Conservation (phyloP, 2,329 filamentous ascomycete genomes). For the Dothidotthia symphoricarpi region DNA sequence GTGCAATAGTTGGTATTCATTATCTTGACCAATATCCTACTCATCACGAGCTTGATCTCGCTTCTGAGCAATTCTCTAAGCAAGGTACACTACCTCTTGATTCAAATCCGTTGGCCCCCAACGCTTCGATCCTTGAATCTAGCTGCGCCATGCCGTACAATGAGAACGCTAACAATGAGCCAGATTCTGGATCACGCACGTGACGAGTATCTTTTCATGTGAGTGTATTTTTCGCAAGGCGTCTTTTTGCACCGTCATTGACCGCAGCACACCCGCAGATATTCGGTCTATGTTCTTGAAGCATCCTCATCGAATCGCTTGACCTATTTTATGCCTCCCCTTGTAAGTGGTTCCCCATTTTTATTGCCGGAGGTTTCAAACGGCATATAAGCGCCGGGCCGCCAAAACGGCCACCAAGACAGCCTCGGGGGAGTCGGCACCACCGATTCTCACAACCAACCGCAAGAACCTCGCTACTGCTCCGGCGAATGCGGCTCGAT, state of each 20-base stretch:
- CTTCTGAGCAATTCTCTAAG: slow-evolving; percentile 73
- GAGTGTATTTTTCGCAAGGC: slow-evolving; percentile 37
- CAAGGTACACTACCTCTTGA: slow-evolving; percentile 46
- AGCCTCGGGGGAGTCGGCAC: slow-evolving; percentile 24
- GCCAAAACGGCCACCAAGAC: slow-evolving; percentile 26
- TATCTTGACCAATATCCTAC: slow-evolving; percentile 71
- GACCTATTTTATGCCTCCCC: slow-evolving; percentile 50
- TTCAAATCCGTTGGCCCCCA: slow-evolving; percentile 19
- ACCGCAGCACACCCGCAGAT: slow-evolving; percentile 50
- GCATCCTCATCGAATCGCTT: slow-evolving; percentile 50
- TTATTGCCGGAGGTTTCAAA: slow-evolving; percentile 28
- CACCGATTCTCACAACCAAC: slow-evolving; percentile 18
- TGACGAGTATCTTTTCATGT: slow-evolving; percentile 79
- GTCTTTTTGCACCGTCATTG: slow-evolving; percentile 55
- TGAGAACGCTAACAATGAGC: slow-evolving; percentile 39
- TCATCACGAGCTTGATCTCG: slow-evolving; percentile 76
- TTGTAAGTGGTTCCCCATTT: slow-evolving; percentile 41
- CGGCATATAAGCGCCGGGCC: slow-evolving; percentile 36
- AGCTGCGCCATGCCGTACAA: background rate
- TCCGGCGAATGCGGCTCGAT: slow-evolving; percentile 2
- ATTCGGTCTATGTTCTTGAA: slow-evolving; percentile 56
- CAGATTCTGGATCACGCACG: slow-evolving; percentile 61
- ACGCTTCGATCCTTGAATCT: slow-evolving; percentile 5
- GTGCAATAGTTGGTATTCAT: slow-evolving; percentile 64
- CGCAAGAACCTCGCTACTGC: slow-evolving; percentile 4